Percentiles rank a stretch among this genome's conserved stretches.
These are phyloP conservation scores for Phylloporus arenicola DNA, from an alignment of 768 basidiomycete genomes.

Conservation along the genomic window DNA sequence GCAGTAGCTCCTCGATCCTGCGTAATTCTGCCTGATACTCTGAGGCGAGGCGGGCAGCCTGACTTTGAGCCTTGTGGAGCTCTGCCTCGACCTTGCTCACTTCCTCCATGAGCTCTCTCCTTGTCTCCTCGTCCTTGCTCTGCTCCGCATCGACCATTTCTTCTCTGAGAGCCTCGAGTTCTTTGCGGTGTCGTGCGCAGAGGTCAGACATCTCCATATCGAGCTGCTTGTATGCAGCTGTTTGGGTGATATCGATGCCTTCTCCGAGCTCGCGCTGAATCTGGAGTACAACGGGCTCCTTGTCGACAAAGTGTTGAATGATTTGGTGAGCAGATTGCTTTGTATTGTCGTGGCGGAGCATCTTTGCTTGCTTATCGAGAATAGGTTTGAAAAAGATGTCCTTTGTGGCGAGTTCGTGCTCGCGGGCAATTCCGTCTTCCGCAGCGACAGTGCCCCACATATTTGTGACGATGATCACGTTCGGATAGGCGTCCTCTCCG, in stretches of 20 bases:
- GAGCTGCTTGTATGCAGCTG: slow-evolving; percentile 49
- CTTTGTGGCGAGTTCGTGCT: slow-evolving; percentile 38
- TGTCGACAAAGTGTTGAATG: slow-evolving; percentile 37
- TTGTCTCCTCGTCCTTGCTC: slow-evolving; percentile 42
- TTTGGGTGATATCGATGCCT: slow-evolving; percentile 45
- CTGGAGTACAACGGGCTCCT: slow-evolving; percentile 39
- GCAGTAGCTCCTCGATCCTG: slow-evolving; percentile 30
- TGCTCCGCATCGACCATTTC: slow-evolving; percentile 46
- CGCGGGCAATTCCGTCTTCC: slow-evolving; percentile 36
- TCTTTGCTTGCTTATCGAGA: slow-evolving; percentile 40
- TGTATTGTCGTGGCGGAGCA: slow-evolving; percentile 41
- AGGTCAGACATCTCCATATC: slow-evolving; percentile 45
- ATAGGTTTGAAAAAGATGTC: slow-evolving; percentile 47
- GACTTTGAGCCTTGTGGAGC: slow-evolving; percentile 25
- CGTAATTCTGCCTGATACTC: slow-evolving; percentile 32
- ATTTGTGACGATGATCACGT: slow-evolving; percentile 48
- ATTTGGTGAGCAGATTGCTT: slow-evolving; percentile 42
- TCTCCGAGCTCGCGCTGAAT: slow-evolving; percentile 53
- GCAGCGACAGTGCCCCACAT: slow-evolving; percentile 44
- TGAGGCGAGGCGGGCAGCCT: slow-evolving; percentile 27
- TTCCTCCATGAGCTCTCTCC: slow-evolving; percentile 42
- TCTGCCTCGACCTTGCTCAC: slow-evolving; percentile 27
- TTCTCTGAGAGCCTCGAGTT: slow-evolving; percentile 41
- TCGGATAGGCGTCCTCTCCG: slow-evolving; percentile 45
- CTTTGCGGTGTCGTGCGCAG: slow-evolving; percentile 39